Percentiles rank a stretch among this genome's conserved stretches.
These are phyloP conservation scores for Malassezia furfur DNA, from an alignment of 1,284 basidiomycete genomes.

Conservation along the genomic window DNA sequence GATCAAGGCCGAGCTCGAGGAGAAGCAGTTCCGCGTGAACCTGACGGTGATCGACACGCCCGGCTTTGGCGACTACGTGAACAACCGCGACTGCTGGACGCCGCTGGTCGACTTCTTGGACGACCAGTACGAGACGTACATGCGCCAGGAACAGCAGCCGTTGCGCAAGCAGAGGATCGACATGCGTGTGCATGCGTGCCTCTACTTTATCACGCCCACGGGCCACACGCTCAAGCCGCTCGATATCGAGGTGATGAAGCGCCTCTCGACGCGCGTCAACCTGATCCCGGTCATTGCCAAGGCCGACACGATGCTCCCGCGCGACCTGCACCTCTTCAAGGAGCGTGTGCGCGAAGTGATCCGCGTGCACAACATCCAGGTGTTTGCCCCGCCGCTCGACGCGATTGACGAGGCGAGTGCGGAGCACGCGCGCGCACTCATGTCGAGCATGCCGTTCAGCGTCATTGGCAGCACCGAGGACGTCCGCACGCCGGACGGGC, in stretches of 20 bases:
- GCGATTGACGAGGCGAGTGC: constrained; percentile 76
- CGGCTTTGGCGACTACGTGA: constrained; percentile 96
- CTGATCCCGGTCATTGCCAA: constrained; percentile 95
- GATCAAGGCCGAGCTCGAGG: constrained; percentile 70
- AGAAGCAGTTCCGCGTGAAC: constrained; percentile 98
- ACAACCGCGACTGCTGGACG: constrained; percentile 96
- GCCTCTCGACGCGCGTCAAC: constrained; percentile 87
- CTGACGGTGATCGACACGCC: constrained; percentile 97
- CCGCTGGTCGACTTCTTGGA: constrained; percentile 99
- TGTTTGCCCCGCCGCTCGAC: constrained; percentile 88
- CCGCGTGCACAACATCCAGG: constrained; percentile 78
- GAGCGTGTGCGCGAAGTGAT: constrained; percentile 82
- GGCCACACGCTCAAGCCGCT: constrained; percentile 96
- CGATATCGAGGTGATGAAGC: constrained; percentile 99
- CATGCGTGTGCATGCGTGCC: constrained; percentile 86
- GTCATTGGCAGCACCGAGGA: constrained; percentile 96
- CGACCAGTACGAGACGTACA: constrained; percentile 98
- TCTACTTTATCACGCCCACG: constrained; percentile 94
- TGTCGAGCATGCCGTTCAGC: constrained; percentile 82
- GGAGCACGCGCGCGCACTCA: constrained; percentile 77
- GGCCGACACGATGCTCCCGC: constrained; percentile 89
- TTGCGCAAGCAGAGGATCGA: constrained; percentile 85
- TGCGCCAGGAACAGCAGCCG: constrained; percentile 99
- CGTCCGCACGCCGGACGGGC: constrained; percentile 80
- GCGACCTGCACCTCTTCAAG: constrained; percentile 84